These are phyloP conservation scores for Primulina eburnea DNA, from an alignment of 257 asterid genomes.

Conservation along the genomic window DNA sequence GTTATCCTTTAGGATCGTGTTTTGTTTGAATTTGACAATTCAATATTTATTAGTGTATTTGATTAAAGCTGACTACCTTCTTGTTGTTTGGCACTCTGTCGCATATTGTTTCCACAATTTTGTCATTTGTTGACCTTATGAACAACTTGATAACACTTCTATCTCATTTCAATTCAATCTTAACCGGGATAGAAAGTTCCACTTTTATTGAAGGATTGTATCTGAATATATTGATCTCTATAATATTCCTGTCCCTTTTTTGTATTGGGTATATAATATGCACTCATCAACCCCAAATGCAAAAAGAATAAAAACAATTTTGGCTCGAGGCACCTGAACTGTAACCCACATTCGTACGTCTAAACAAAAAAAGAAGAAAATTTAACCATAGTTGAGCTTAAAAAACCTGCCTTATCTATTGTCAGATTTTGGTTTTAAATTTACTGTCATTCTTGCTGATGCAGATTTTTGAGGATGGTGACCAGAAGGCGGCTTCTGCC, in stretches of 20 bases:
- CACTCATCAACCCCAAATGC: background rate
- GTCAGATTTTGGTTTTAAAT: background rate
- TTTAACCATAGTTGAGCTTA: background rate
- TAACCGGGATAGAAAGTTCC: no score
- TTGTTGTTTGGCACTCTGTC: background rate
- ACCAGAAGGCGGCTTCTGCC: conserved; percentile 29
- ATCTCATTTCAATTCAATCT: no score
- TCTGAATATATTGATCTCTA: no score
- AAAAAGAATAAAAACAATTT: no score
- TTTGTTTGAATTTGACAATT: no score
- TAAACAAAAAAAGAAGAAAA: background rate
- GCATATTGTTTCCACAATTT: no score
- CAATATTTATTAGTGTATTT: background rate
- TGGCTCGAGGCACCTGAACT: background rate
- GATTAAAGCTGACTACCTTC: background rate
- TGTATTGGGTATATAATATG: background rate
- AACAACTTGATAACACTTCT: no score
- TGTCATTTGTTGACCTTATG: background rate
- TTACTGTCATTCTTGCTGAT: conserved; percentile 11
- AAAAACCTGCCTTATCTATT: background rate
- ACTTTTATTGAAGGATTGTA: no score
- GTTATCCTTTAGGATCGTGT: background rate
- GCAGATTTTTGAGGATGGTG: conserved; percentile 44
- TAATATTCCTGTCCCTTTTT: background rate
- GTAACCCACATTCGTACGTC: background rate